Percentiles rank a stretch among this genome's conserved stretches.
Conservation (phyloP, 768 basidiomycete species). For the Boletus sp. region DNA sequence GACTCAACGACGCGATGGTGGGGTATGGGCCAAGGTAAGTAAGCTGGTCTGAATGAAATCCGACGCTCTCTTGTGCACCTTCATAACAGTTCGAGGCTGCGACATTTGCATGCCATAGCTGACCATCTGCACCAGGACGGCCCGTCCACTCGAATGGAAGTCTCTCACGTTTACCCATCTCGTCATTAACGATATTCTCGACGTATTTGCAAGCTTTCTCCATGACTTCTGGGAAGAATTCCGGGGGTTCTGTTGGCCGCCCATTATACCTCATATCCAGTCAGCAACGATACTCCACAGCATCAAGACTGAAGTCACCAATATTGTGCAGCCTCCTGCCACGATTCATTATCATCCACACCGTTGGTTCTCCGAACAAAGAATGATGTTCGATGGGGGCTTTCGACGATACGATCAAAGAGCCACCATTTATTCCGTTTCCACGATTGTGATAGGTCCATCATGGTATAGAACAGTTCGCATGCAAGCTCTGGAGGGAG, state of each 20-base stretch:
- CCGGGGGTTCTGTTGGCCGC: conserved; percentile 52
- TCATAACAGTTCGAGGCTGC: conserved; percentile 84
- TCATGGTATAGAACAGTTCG: conserved; percentile 69
- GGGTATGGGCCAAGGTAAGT: conserved; percentile 82
- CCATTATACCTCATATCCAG: conserved; percentile 69
- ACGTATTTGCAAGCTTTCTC: conserved; percentile 74
- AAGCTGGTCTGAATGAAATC: conserved; percentile 77
- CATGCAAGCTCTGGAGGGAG: conserved; percentile 76
- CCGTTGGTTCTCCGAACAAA: conserved; percentile 55
- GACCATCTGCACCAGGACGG: conserved; percentile 18
- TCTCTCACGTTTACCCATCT: conserved; percentile 58
- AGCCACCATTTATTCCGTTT: conserved; percentile 80
- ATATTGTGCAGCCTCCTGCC: conserved; percentile 72
- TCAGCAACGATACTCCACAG: conserved; percentile 9
- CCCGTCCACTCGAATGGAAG: conserved; percentile 68
- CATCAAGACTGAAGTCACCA: conserved; percentile 45
- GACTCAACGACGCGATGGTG: conserved; percentile 80
- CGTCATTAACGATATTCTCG: conserved; percentile 67
- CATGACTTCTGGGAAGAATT: conserved; percentile 61
- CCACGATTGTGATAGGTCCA: conserved; percentile 60
- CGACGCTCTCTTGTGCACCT: conserved; percentile 78
- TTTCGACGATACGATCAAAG: conserved; percentile 77
- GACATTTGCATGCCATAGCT: conserved; percentile 74
- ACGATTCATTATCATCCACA: conserved; percentile 43
- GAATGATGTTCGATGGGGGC: conserved; percentile 80